Evolutionary conservation across 139 green algal genomes (phyloP), one percentile per base, ranked within the genome.

Genomic region (Desmodesmus armatus): DNA sequence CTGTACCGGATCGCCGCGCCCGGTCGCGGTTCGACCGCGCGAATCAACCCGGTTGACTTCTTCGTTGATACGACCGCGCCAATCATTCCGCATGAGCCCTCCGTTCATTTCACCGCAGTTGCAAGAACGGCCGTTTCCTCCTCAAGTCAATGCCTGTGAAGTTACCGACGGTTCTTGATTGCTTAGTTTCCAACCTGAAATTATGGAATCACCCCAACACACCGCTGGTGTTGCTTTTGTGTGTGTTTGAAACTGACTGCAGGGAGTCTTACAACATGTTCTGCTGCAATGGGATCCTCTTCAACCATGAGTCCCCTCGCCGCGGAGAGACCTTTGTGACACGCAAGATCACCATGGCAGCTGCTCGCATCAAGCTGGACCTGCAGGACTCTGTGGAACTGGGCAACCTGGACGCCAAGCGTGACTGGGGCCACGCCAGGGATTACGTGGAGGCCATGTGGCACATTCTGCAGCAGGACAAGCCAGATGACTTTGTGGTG

Each of bases 261-360:
- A 82, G 93, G 29, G 92, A 97, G 86, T 88, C 94, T 0, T 96
- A 96, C 84, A 75, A 90, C 74, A 95, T 96, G 83, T 95, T 91
- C 75, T 91, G 89, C 63, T 94, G 91, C 88, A 96, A 96, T 82
- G 94, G 94, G 67, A 94, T 97, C 58, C 90, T 97, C 29, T 97
- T 97, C 91, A 97, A 97, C 87, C 94, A 97, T 85, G 94, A 97
- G 87, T 93, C 85, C 1, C 93, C 94, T 19, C 87, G 91, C 7
- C 91, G 94, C 78, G 94, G 94, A 49, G 91, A 95, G 84, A 95
- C 88, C 25, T 97, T 97, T 81, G 94, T 97, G 19, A 97, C 94
- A 7, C 88, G 94, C 66, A 97, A 97, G 87, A 93, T 96, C 69
- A 94, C 93, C 3, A 86, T 89, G 51, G 91, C 85, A 35, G 83